A percentile compares a stretch with the other conserved stretches of the same genome.
Conservation (phyloP, 1,139 yeast genomes). For the Debaryomycetaceae sp. region DNA sequence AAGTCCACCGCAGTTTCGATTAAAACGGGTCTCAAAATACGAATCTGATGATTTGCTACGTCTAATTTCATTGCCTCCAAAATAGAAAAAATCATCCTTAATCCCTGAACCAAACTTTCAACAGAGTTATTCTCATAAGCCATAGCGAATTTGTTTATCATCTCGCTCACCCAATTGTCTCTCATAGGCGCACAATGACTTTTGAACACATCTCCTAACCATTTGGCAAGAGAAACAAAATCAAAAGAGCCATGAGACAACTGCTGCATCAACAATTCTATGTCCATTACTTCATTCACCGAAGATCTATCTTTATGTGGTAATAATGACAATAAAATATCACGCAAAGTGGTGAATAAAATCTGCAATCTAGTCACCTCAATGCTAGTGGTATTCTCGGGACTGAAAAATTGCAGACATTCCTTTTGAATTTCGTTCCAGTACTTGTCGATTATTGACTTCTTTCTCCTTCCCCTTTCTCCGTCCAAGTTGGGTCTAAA, state of each 20-base stretch:
- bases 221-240: slow-evolving; percentile 62
- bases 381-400: slow-evolving; percentile 3
- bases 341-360: slow-evolving; percentile 72
- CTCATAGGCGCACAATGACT: slow-evolving; percentile 95
- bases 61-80: slow-evolving; percentile 96
- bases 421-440: slow-evolving; percentile 78
- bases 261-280: slow-evolving; percentile 75
- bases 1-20: slow-evolving; percentile 90
- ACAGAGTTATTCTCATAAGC: slow-evolving; percentile 58
- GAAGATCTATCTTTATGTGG: slow-evolving; percentile 74
- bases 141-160: slow-evolving; percentile 64
- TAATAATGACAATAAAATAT: slow-evolving; percentile 67
- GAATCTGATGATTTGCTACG: slow-evolving; percentile 91
- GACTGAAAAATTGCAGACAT: slow-evolving; percentile 39
- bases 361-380: slow-evolving; percentile 56
- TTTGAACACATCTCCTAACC: slow-evolving; percentile 71
- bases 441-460: slow-evolving; percentile 69
- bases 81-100: slow-evolving; percentile 76
- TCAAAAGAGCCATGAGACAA: slow-evolving; percentile 65
- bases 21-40: slow-evolving; percentile 78
- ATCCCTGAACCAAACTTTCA: slow-evolving; percentile 64
- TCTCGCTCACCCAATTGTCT: slow-evolving; percentile 83
- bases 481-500: slow-evolving; percentile 91
- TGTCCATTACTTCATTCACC: slow-evolving; percentile 73
- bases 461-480: slow-evolving; percentile 80